These are phyloP conservation scores for Nevesoporus exiguus DNA, from an alignment of 768 basidiomycete species.

Conservation along the genomic window DNA sequence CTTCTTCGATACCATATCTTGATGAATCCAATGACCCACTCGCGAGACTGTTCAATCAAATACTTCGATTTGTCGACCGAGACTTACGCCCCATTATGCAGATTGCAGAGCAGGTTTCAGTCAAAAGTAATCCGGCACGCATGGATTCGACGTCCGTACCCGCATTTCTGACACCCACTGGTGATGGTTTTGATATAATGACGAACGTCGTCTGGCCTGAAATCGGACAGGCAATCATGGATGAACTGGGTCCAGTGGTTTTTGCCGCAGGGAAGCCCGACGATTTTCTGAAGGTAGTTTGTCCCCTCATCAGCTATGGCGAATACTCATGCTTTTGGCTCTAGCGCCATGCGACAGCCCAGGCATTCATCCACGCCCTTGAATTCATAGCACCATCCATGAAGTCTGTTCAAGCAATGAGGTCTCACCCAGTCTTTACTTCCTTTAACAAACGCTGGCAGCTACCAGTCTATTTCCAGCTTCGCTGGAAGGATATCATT, in stretches of 20 bases:
- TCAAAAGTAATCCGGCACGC: slow-evolving; percentile 41
- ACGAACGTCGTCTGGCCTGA: slow-evolving; percentile 89
- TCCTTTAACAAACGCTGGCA: slow-evolving; percentile 90
- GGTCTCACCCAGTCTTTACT: slow-evolving; percentile 63
- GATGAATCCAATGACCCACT: slow-evolving; percentile 68
- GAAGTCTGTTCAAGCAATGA: slow-evolving; percentile 66
- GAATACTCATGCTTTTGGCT: slow-evolving; percentile 1
- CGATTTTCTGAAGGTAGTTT: slow-evolving; percentile 79
- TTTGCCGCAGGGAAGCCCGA: slow-evolving; percentile 92
- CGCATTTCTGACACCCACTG: slow-evolving; percentile 3
- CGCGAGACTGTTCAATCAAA: slow-evolving; percentile 73
- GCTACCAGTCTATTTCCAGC: slow-evolving; percentile 92
- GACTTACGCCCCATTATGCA: slow-evolving; percentile 75
- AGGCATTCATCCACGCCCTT: slow-evolving; percentile 76
- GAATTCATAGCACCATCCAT: slow-evolving; percentile 80
- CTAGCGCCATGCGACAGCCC: slow-evolving; percentile 82
- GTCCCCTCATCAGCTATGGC: neutral
- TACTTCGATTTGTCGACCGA: slow-evolving; percentile 77
- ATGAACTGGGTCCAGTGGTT: slow-evolving; percentile 75
- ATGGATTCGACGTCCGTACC: slow-evolving; percentile 6
- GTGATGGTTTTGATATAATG: slow-evolving; percentile 73
- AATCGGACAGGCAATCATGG: slow-evolving; percentile 73
- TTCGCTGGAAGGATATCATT: slow-evolving; percentile 95
- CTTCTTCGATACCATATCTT: slow-evolving; percentile 47
- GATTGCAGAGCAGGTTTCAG: slow-evolving; percentile 62